Conservation (phyloP, 108 stramenopile genomes). For the Cylindrotheca fusiformis region DNA sequence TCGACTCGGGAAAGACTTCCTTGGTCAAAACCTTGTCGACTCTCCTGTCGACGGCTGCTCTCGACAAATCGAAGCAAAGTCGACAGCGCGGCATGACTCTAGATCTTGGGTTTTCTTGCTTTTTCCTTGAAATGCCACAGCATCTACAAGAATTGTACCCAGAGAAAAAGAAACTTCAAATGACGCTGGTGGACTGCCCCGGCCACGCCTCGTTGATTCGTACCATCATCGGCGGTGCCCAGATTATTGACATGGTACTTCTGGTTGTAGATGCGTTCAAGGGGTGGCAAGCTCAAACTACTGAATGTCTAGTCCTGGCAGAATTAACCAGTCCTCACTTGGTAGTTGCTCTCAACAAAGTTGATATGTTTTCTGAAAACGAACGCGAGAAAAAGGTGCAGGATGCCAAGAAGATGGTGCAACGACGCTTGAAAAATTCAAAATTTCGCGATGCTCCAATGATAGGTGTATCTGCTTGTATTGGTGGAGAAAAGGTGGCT, state of each 20-base stretch:
- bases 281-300: constrained; percentile 99
- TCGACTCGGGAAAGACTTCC: constrained; percentile 97
- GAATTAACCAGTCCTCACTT: constrained; percentile 90
- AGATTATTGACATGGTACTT: constrained; percentile 95
- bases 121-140: constrained; percentile 78
- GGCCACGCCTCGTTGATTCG: constrained; percentile 97
- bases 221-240: constrained; percentile 97
- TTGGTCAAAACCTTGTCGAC: constrained; percentile 94
- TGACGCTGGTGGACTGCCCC: constrained; percentile 97
- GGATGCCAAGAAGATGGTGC: constrained; percentile 59
- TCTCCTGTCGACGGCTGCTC: constrained; percentile 91
- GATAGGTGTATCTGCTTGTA: constrained; percentile 83
- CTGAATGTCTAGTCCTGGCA: constrained; percentile 97
- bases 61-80: constrained; percentile 96
- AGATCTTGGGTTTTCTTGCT: constrained; percentile 96
- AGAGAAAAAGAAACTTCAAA: constrained; percentile 51
- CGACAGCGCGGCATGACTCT: constrained; percentile 96
- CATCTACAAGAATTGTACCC: constrained; percentile 42
- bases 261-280: constrained; percentile 97
- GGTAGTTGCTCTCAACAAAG: constrained; percentile 91
- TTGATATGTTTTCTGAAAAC: constrained; percentile 80
- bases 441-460: constrained; percentile 78
- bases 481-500: constrained; percentile 93
- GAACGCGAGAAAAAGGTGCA: constrained; percentile 64
- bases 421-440: constrained; percentile 51